Conservation (phyloP, 805 yeast species). For the Saccharomycopsis sp. region DNA sequence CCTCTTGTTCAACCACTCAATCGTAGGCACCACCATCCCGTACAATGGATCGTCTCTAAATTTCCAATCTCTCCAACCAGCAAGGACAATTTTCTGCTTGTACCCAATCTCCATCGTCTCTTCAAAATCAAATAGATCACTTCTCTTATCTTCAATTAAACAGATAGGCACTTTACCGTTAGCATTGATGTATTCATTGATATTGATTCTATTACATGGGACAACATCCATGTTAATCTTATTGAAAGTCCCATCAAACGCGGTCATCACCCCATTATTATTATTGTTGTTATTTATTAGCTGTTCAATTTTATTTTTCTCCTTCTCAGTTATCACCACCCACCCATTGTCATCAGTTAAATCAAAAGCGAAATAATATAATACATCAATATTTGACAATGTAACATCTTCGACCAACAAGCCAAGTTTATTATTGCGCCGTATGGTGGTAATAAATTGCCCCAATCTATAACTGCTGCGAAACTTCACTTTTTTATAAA, state of each 20-base stretch:
- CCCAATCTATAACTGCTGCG: conserved; percentile 73
- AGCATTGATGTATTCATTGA: conserved; percentile 9
- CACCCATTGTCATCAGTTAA: conserved; percentile 5
- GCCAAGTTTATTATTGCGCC: conserved; percentile 51
- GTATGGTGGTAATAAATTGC: conserved; percentile 66
- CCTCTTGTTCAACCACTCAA: conserved; percentile 25
- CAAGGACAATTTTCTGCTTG: conserved; percentile 35
- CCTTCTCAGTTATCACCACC: conserved; percentile 16
- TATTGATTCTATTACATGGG: conserved; percentile 8
- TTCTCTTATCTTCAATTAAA: conserved; percentile 9
- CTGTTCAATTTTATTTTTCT: conserved; percentile 19
- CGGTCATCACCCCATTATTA: too few species aligned
- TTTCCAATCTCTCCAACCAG: conserved; percentile 94
- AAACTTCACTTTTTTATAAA: conserved; percentile 50
- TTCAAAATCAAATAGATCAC: conserved; percentile 2
- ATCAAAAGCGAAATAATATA: conserved; percentile 13
- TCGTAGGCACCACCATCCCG: conserved; percentile 28
- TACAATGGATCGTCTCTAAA: conserved; percentile 66
- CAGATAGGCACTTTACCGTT: conserved; percentile 11
- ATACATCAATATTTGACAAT: conserved; percentile 38
- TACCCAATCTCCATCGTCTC: conserved; percentile 7
- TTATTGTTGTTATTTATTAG: conserved; percentile 9
- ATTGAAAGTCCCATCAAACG: conserved; percentile 18
- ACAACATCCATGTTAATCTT: conserved; percentile 8
- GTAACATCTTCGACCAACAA: conserved; percentile 49